Evolutionary conservation across 2,329 filamentous ascomycete genomes (phyloP), one percentile per base, ranked within the genome.

Genomic region (Xylariaceae sp.): DNA sequence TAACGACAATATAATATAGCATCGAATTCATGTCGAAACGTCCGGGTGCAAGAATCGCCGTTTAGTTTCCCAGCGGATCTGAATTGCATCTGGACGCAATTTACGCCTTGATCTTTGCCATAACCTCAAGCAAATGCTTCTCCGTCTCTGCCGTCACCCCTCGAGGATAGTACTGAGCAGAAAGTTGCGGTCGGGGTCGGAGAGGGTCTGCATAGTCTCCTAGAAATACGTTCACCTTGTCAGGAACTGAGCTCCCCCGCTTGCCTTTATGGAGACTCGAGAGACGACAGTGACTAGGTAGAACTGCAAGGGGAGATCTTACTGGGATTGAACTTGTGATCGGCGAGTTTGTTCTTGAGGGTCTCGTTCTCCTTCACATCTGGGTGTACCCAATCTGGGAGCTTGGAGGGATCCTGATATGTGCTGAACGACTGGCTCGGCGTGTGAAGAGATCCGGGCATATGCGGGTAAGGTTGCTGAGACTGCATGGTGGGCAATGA

Each of bases 261-360:
- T 30, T 13, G 5, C 45, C 34, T 15, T 35, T 15, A 49, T 6
- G 15, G 7, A 51, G 52, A 30, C 47, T 23, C 17, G 17, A 49
- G 47, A 23, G 17, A 49, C 13, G 47, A 30, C 23, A n/a, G 30
- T n/a, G 13, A 52, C 35, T 54, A 17, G 37, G 45, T 17, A 48
- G 34, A 39, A 30, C 18, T 4, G 11, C 50, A 39, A 23, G 42
- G 30, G 48, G 42, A 42, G 23, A 17, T 44, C 76, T 65, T 69
- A 82, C 81, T 71, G 4, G 76, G 74, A 56, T 75, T 78, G 65
- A 82, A 82, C 8, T 74, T 73, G 49, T 74, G 73, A 62, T 83
- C 80, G 1, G 70, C 59, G 0, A 83, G 73, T 17, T 68, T 75
- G 1, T 71, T 58, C 49, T 73, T 76, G 8, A 70, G 66, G 3